phyloP scores from a whole-genome alignment of 2,329 filamentous ascomycete genomes.

The Penicillium sp. region DNA sequence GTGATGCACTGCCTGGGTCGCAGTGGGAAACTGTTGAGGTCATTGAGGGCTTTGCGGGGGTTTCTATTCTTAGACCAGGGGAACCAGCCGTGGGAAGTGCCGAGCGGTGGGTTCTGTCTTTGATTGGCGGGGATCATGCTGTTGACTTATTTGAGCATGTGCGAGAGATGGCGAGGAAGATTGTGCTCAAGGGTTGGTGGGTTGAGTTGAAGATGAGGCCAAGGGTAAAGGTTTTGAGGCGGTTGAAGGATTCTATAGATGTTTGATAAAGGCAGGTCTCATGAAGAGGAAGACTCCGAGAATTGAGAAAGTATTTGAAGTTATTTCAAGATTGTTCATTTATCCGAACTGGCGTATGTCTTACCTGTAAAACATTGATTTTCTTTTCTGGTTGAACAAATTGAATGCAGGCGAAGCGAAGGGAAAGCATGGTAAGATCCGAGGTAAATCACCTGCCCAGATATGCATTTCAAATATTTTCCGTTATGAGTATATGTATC shows the following conservation, averaged over 20 bases:
- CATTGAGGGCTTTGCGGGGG: slow-evolving; percentile 53
- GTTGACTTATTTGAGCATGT: slow-evolving; percentile 28
- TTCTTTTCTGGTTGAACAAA: background rate
- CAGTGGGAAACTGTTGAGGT: slow-evolving; percentile 54
- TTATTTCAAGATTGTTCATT: background rate
- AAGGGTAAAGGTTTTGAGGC: slow-evolving; percentile 52
- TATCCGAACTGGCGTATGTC: no score
- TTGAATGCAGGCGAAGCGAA: background rate
- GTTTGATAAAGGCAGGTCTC: background rate
- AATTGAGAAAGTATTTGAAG: background rate
- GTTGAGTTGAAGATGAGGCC: slow-evolving; percentile 55
- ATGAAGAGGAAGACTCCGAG: background rate
- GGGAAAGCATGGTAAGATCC: background rate
- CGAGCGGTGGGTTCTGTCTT: slow-evolving; percentile 38
- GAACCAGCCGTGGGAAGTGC: slow-evolving; percentile 22
- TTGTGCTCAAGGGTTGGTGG: slow-evolving; percentile 55
- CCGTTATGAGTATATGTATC: slow-evolving; percentile 9
- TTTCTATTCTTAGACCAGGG: slow-evolving; percentile 50
- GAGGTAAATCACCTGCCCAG: background rate
- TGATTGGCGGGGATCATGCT: slow-evolving; percentile 34
- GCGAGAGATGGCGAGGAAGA: slow-evolving; percentile 26
- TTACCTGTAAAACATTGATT: no score
- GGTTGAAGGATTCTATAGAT: slow-evolving; percentile 6
- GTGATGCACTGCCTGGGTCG: slow-evolving; percentile 26
- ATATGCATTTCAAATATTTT: background rate